A percentile compares a stretch with the other conserved stretches of the same genome.
Conservation (phyloP, 495 filamentous ascomycete genomes). For the Parachaetomium inaequale region DNA sequence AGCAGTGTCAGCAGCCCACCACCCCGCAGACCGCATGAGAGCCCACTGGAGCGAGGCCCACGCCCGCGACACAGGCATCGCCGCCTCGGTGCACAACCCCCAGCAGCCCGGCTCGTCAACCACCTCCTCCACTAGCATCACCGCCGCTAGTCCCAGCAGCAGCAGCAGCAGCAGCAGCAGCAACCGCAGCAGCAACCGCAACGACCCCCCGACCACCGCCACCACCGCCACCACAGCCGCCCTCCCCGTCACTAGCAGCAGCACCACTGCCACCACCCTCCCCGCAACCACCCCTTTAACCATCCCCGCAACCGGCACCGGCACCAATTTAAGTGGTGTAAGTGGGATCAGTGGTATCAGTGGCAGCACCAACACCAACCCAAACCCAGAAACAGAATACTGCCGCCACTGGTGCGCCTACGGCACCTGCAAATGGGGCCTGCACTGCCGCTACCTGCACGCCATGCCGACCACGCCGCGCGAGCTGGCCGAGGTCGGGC, state of each 20-base stretch:
- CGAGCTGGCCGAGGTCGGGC: slow-evolving; percentile 38
- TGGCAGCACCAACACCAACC: neutral
- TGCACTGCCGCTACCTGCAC: slow-evolving; percentile 41
- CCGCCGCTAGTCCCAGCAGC: too few species aligned
- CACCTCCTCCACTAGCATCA: neutral
- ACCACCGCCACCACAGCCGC: neutral
- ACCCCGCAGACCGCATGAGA: slow-evolving; percentile 18
- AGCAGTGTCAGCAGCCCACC: slow-evolving; percentile 7
- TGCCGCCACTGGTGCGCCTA: slow-evolving; percentile 46
- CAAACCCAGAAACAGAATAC: slow-evolving; percentile 18
- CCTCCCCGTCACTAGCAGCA: neutral
- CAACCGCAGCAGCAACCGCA: too few species aligned
- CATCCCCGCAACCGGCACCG: too few species aligned
- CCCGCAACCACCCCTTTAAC: too few species aligned
- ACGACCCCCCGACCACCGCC: too few species aligned
- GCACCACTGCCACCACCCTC: neutral
- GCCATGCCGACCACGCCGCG: slow-evolving; percentile 38
- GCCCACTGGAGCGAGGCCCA: slow-evolving; percentile 7
- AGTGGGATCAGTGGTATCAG: too few species aligned
- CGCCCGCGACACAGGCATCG: neutral
- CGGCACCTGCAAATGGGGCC: slow-evolving; percentile 44
- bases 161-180: too few species aligned
- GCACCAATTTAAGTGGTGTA: too few species aligned
- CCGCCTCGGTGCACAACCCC: neutral
- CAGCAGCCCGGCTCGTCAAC: neutral